Conservation (phyloP, 2,329 filamentous ascomycete species). For the Venturia nashicola region DNA sequence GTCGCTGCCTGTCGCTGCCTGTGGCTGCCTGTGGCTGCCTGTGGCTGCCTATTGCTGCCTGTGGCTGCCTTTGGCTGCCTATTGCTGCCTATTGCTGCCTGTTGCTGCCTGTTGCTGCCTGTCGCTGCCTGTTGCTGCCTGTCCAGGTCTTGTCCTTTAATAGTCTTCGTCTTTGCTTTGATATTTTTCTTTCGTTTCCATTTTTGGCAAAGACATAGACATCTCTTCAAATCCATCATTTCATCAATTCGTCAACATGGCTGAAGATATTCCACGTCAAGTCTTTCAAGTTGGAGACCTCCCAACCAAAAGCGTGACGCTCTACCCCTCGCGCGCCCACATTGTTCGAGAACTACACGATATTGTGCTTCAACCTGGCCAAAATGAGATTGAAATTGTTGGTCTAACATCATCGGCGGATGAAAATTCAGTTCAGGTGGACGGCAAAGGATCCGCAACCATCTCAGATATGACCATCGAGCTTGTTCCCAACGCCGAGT, state of each 20-base stretch:
- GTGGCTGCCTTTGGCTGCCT: too few relatives aligned
- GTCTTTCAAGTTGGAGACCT: constrained; percentile 46
- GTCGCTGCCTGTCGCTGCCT: too few relatives aligned
- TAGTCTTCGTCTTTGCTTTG: not conserved
- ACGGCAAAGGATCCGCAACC: constrained; percentile 43
- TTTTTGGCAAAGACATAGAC: not conserved
- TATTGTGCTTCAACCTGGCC: constrained; percentile 40
- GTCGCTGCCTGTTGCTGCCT: too few relatives aligned
- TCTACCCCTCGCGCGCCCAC: constrained; percentile 51
- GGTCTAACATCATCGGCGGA: constrained; percentile 43
- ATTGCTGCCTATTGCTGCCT: too few relatives aligned
- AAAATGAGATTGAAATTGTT: constrained; percentile 44
- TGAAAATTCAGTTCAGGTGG: constrained; percentile 46
- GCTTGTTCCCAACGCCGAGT: constrained; percentile 41
- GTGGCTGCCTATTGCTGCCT: too few relatives aligned
- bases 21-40: too few relatives aligned
- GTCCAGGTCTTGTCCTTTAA: not conserved
- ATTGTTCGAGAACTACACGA: constrained; percentile 47
- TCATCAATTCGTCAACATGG: constrained; percentile 4
- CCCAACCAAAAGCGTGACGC: constrained; percentile 46
- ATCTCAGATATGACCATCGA: constrained; percentile 53
- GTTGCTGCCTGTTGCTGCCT: too few relatives aligned
- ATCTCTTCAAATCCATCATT: not conserved
- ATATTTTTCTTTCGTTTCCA: not conserved
- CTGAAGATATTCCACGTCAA: constrained; percentile 22